phyloP scores from a whole-genome alignment of 257 asterid genomes.

The Rehmannia glutinosa region DNA sequence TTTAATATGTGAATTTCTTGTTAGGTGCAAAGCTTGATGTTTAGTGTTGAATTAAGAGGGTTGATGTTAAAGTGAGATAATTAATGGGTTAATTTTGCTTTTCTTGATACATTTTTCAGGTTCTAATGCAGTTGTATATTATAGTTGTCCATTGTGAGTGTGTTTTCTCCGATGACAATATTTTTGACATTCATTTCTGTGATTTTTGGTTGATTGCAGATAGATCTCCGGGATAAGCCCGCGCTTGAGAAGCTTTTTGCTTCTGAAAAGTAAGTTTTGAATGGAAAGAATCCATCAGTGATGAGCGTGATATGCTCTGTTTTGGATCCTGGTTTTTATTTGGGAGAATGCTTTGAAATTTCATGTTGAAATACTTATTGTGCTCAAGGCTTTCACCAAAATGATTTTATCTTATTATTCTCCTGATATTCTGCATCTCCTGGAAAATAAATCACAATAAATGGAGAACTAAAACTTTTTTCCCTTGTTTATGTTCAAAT shows the following conservation, averaged over 20 bases:
- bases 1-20: not conserved
- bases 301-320: slow-evolving; percentile 11
- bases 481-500: not conserved
- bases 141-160: not conserved
- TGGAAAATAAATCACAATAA: not conserved
- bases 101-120: not conserved
- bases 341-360: not conserved
- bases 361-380: not conserved
- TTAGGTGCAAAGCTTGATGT: not conserved
- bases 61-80: slow-evolving; percentile 12
- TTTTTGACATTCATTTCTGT: slow-evolving; percentile 2
- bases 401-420: not conserved
- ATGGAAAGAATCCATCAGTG: not conserved
- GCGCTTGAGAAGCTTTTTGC: slow-evolving; percentile 78
- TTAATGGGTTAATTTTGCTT: not conserved
- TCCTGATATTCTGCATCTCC: not conserved
- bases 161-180: not conserved
- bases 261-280: slow-evolving; percentile 68
- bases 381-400: not conserved
- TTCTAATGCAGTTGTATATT: not conserved
- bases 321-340: not conserved
- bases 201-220: slow-evolving; percentile 39
- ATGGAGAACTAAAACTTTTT: not conserved
- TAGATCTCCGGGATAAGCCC: slow-evolving; percentile 82
- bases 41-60: not conserved